Conservation (phyloP, 2,329 filamentous ascomycete genomes). For the Beauveria sp. region DNA sequence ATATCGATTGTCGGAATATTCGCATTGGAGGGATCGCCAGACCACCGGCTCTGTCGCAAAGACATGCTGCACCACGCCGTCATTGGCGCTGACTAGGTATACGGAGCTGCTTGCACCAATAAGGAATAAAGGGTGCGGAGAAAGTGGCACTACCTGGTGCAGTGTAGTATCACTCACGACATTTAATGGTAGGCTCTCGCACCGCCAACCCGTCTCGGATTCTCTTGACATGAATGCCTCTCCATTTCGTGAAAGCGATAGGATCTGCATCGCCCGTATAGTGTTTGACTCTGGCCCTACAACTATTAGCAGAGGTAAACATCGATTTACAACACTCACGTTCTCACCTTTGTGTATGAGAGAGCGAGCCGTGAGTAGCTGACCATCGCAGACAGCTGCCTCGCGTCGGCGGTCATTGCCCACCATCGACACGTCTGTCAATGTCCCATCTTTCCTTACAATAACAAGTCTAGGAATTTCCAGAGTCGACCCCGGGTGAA, state of each 20-base stretch:
- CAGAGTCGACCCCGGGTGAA: constrained; percentile 36
- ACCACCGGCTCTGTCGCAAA: constrained; percentile 53
- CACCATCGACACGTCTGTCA: constrained; percentile 39
- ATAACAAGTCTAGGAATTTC: constrained; percentile 45
- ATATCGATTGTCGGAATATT: constrained; percentile 36
- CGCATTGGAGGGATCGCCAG: constrained; percentile 51
- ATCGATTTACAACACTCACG: not conserved
- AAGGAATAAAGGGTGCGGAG: constrained; percentile 52
- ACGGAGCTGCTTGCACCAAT: constrained; percentile 50
- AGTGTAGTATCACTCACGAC: constrained; percentile 39
- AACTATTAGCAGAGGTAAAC: constrained; percentile 1
- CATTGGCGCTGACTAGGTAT: constrained; percentile 45
- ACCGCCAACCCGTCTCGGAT: constrained; percentile 40
- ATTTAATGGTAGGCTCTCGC: constrained; percentile 33
- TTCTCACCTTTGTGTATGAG: constrained; percentile 31
- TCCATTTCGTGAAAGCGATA: constrained; percentile 43
- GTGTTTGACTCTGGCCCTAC: constrained; percentile 12
- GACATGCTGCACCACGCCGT: constrained; percentile 46
- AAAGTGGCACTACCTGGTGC: constrained; percentile 50
- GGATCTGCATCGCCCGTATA: constrained; percentile 23
- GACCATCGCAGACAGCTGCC: constrained; percentile 42
- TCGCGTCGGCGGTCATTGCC: constrained; percentile 36
- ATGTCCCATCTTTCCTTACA: constrained; percentile 55
- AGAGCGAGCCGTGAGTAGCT: constrained; percentile 42
- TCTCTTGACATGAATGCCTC: constrained; percentile 39